A percentile compares a stretch with the other conserved stretches of the same genome.
Evolutionary conservation across 257 asterid genomes (phyloP).

Genomic region (Lavandula angustifolia): DNA sequence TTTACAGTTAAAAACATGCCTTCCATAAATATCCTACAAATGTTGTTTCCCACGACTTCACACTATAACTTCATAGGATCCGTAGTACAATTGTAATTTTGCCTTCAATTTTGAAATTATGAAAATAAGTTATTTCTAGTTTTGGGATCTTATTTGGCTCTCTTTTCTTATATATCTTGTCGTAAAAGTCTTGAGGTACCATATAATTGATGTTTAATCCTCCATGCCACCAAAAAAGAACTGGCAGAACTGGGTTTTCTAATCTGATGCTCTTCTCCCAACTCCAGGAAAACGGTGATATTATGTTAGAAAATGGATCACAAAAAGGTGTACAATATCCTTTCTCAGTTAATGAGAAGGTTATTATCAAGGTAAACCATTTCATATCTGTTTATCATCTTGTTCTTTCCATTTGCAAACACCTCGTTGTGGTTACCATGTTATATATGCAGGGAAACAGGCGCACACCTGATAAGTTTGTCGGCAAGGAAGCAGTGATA

Average conservation of each 20-base stretch:
- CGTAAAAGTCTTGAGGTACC: not conserved
- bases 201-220: not conserved
- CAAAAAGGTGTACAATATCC: conserved; percentile 77
- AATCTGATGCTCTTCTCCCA: conserved; percentile 28
- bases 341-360: conserved; percentile 89
- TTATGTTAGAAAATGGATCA: conserved; percentile 64
- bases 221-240: not conserved
- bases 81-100: not conserved
- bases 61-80: not conserved
- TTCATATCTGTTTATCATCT: conserved; percentile 7
- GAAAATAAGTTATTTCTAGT: conserved; percentile 3
- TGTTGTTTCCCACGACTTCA: not conserved
- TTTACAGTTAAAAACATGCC: not conserved
- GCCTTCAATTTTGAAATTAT: not conserved
- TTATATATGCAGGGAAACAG: conserved; percentile 77
- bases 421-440: conserved; percentile 23
- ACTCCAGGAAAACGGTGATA: conserved; percentile 80
- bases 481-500: conserved; percentile 94
- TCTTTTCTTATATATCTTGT: not conserved
- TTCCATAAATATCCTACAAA: not conserved
- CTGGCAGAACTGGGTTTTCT: conserved; percentile 22
- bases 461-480: conserved; percentile 96
- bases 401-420: conserved; percentile 18
- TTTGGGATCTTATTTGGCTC: not conserved
- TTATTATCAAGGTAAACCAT: conserved; percentile 70